Base-by-base conservation (phyloP, 2,329 filamentous ascomycete species). In the Lasiodiplodia citricola region DNA sequence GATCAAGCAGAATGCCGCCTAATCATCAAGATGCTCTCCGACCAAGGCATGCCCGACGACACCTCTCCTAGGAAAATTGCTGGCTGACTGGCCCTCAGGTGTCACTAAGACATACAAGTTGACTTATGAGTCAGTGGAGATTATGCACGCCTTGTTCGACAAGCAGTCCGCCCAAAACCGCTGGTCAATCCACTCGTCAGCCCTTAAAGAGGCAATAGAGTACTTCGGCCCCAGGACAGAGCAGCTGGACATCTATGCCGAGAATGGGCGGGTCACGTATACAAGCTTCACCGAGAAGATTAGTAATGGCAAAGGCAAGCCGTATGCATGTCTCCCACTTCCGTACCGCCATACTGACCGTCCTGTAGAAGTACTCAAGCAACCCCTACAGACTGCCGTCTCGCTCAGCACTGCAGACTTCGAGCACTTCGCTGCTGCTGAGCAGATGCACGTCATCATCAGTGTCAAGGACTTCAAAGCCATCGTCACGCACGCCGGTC, bases 271-370 rank as follows among this genome's bases (percentile, higher is more conserved):
- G 69, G 86, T 92, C 18, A 91, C 92, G 68, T 92, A 95, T 74
- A 92, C 91, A 31, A 94, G 91, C 75, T 94, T 92, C 74, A 94
- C 91, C 0, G 92, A 94, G 77, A 94, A 93, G 80, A 88, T 91
- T 10, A 86, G 89, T 68, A 90, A 89, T 73, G 89, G 90, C 8
- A 89, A 87, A 80, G 85, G 86, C 86, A 78, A 67, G 76, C 21
- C 10, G 10, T 11, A 31, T 14, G 4, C 35, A 14, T 25, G 11
- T 37, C 37, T 13, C 23, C n/a, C 23, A 23, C 54, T 38, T 23
- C 25, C 16, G 13, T 21, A 52, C 35, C 38, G 62, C n/a, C 8
- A n/a, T 21, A 18, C 65, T 67, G 62, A 74, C 47, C 23, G 73
- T 68, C 56, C 4, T 37, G 21, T 63, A 91, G 91, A 92, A 74